Conservation (phyloP, 2,329 filamentous ascomycete species). For the Neopestalotiopsis sp. region DNA sequence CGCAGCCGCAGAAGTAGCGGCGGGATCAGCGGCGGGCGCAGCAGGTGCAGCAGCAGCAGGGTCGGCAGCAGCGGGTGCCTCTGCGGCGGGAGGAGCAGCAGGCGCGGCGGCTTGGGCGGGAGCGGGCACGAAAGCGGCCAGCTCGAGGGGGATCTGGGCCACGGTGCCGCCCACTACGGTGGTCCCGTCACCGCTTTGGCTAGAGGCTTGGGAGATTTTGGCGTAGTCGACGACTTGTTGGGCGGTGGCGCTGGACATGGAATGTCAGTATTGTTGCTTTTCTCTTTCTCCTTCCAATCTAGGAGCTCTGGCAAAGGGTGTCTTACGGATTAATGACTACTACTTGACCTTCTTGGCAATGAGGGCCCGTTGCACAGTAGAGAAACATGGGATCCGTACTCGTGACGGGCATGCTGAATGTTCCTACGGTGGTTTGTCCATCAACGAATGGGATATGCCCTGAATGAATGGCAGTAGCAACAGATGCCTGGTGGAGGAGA, state of each 20-base stretch:
- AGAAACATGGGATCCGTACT: slow-evolving; percentile 51
- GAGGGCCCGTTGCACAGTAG: slow-evolving; percentile 54
- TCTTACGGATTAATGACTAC: slow-evolving; percentile 54
- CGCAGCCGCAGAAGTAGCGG: not conserved
- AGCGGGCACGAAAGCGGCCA: slow-evolving; percentile 34
- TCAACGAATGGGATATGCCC: slow-evolving; percentile 45
- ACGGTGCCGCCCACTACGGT: slow-evolving; percentile 34
- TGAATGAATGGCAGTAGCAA: slow-evolving; percentile 41
- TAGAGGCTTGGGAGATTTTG: slow-evolving; percentile 27
- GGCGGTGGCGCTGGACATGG: slow-evolving; percentile 26
- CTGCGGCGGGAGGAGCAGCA: slow-evolving; percentile 15
- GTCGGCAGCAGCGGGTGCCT: slow-evolving; percentile 19
- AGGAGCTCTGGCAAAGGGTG: not conserved
- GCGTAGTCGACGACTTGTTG: slow-evolving; percentile 36
- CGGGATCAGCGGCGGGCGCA: slow-evolving; percentile 14
- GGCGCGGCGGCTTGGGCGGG: slow-evolving; percentile 21
- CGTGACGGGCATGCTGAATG: slow-evolving; percentile 52
- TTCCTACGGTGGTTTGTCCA: slow-evolving; percentile 43
- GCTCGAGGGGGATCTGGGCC: slow-evolving; percentile 33
- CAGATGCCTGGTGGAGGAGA: slow-evolving; percentile 21
- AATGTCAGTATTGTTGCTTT: slow-evolving; percentile 18
- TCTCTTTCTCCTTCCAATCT: not conserved
- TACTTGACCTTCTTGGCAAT: slow-evolving; percentile 56
- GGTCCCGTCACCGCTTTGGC: slow-evolving; percentile 32
- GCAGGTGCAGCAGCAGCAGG: slow-evolving; percentile 13